These are phyloP conservation scores for Tillandsia leiboldiana DNA, from an alignment of 176 grass and related monocot genomes.

Conservation along the genomic window DNA sequence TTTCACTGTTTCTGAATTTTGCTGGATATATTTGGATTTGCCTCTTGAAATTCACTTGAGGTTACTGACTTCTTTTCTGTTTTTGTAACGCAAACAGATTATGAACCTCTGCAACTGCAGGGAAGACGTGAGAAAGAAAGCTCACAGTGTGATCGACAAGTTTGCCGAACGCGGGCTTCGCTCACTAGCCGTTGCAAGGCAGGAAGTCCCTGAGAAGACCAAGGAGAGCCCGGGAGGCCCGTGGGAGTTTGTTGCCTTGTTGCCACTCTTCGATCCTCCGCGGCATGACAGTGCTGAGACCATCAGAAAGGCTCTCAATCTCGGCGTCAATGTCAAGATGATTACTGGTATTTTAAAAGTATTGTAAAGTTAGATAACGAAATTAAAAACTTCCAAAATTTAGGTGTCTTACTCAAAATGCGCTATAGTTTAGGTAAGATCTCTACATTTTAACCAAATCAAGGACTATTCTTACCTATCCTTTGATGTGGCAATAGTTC, in stretches of 20 bases:
- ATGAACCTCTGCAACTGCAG: constrained; percentile 72
- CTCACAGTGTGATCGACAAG: constrained; percentile 71
- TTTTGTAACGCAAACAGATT: constrained; percentile 49
- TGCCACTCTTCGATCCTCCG: constrained; percentile 93
- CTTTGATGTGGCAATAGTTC: background rate
- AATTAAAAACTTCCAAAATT: too few relatives aligned
- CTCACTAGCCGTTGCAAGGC: constrained; percentile 77
- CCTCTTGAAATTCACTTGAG: background rate
- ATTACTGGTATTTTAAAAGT: constrained; percentile 58
- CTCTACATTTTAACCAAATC: too few relatives aligned
- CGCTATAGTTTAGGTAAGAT: too few relatives aligned
- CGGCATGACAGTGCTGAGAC: constrained; percentile 99
- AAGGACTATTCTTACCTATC: background rate
- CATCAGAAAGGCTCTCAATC: constrained; percentile 84
- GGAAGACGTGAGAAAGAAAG: constrained; percentile 73
- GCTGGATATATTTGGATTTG: too few relatives aligned
- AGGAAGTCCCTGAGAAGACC: constrained; percentile 88
- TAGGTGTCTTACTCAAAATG: too few relatives aligned
- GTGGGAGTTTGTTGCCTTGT: constrained; percentile 89
- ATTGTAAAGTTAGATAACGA: too few relatives aligned
- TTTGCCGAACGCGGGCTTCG: constrained; percentile 93
- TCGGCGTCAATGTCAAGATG: constrained; percentile 99
- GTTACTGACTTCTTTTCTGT: background rate
- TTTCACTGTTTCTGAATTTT: too few relatives aligned
- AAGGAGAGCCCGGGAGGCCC: constrained; percentile 72